phyloP scores from a whole-genome alignment of 345 rosid genomes.

The Gossypium bickii region DNA sequence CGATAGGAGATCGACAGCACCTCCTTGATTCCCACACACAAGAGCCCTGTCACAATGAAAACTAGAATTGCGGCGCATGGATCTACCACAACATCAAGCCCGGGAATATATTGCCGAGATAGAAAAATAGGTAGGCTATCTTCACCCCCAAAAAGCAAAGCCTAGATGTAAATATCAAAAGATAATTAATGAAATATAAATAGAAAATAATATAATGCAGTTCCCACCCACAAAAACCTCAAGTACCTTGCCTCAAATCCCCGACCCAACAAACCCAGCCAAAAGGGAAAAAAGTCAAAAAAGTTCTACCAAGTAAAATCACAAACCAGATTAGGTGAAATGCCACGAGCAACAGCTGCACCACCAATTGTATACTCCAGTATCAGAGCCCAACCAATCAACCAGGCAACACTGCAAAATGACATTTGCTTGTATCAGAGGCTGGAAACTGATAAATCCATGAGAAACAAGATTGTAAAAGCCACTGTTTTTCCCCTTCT shows the following conservation, averaged over 20 bases:
- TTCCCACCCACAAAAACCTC: not conserved
- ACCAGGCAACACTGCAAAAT: conserved; percentile 73
- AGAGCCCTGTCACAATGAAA: conserved; percentile 71
- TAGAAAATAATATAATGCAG: conserved; percentile 4
- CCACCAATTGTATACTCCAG: conserved; percentile 97
- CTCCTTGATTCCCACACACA: conserved; percentile 98
- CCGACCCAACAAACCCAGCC: not conserved
- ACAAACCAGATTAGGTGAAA: conserved; percentile 78
- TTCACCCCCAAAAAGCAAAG: conserved; percentile 83
- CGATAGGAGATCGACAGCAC: conserved; percentile 27
- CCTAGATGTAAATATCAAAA: conserved; percentile 38
- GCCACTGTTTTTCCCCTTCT: not conserved
- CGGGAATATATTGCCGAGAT: conserved; percentile 82
- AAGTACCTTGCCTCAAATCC: not conserved
- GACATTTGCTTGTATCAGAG: conserved; percentile 5
- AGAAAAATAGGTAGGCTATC: conserved; percentile 66
- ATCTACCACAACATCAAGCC: conserved; percentile 76
- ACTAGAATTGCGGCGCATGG: conserved; percentile 89
- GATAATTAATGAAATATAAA: conserved; percentile 1
- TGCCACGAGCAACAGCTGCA: conserved; percentile 91
- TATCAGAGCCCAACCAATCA: conserved; percentile 91
- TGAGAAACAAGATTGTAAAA: not conserved
- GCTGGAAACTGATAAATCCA: not conserved
- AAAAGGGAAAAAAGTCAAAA: not conserved
- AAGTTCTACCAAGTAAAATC: not conserved